phyloP scores from a whole-genome alignment of 495 filamentous ascomycete genomes.

The Aspergillus ellipticus region DNA sequence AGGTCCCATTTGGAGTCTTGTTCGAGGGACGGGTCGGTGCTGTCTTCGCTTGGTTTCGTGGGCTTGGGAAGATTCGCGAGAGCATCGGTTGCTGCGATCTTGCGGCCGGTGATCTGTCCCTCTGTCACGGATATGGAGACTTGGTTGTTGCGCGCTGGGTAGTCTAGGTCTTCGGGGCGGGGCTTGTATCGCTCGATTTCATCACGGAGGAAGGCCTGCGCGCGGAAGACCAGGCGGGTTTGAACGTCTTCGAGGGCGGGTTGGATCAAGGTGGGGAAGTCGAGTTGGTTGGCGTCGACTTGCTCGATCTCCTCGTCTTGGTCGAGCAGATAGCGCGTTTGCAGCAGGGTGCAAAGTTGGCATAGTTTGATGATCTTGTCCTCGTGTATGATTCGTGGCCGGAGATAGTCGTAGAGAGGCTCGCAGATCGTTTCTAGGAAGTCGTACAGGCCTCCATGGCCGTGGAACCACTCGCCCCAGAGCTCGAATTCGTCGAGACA shows the following conservation, averaged over 20 bases:
- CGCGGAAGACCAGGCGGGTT: constrained; percentile 68
- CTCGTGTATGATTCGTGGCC: constrained; percentile 68
- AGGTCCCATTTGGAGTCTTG: constrained; percentile 51
- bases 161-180: constrained; percentile 65
- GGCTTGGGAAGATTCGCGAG: constrained; percentile 49
- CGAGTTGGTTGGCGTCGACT: constrained; percentile 52
- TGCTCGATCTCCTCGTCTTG: constrained; percentile 65
- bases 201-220: constrained; percentile 62
- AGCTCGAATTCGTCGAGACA: constrained; percentile 73
- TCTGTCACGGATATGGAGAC: constrained; percentile 47
- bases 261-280: constrained; percentile 64
- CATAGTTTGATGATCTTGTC: constrained; percentile 71
- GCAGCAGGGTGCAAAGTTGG: constrained; percentile 74
- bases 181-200: constrained; percentile 70
- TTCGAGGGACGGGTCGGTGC: constrained; percentile 41
- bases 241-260: constrained; percentile 71
- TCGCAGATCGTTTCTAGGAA: constrained; percentile 72
- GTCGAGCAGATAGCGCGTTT: constrained; percentile 76
- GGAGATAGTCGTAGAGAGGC: constrained; percentile 69
- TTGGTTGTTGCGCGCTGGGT: constrained; percentile 50
- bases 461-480: constrained; percentile 73
- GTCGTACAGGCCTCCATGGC: constrained; percentile 63
- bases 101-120: constrained; percentile 44
- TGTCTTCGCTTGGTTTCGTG: constrained; percentile 49
- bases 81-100: constrained; percentile 38